Conservation (phyloP, 164 flowering plant genomes). For the Berberis vulgaris region DNA sequence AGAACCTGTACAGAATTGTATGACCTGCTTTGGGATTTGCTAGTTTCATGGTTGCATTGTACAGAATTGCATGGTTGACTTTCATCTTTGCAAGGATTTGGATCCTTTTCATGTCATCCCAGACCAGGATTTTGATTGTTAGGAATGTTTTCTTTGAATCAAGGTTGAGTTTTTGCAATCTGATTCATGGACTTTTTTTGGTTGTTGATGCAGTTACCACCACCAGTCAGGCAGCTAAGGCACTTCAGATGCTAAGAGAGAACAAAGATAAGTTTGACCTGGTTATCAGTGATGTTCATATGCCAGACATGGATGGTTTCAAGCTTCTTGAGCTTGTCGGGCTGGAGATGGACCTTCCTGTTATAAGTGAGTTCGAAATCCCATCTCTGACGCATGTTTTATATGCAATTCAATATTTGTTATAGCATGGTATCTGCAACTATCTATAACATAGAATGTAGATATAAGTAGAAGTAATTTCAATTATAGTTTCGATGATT, state of each 20-base stretch:
- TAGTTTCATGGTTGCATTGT: no score
- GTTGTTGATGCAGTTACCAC: conserved; percentile 48
- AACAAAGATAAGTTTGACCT: conserved; percentile 57
- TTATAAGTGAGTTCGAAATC: conserved; percentile 54
- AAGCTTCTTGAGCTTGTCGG: conserved; percentile 86
- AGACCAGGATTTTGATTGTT: conserved; percentile 2
- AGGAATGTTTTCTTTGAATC: neutral
- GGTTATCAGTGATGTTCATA: conserved; percentile 79
- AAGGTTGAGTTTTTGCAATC: neutral
- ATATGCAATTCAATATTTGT: no score
- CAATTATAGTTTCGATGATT: no score
- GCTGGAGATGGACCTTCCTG: conserved; percentile 95
- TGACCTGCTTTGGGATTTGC: no score
- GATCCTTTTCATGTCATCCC: no score
- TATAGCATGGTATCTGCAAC: no score
- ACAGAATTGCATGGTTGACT: no score
- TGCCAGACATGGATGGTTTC: conserved; percentile 98
- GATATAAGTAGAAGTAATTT: no score
- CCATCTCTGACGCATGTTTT: neutral
- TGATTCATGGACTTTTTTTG: conserved; percentile 1
- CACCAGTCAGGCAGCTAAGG: conserved; percentile 47
- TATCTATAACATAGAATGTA: no score
- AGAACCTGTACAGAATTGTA: no score
- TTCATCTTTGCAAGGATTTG: no score
- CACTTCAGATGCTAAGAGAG: conserved; percentile 68